phyloP scores from a whole-genome alignment of 805 yeast genomes.

The Yamadazyma akitaensis region DNA sequence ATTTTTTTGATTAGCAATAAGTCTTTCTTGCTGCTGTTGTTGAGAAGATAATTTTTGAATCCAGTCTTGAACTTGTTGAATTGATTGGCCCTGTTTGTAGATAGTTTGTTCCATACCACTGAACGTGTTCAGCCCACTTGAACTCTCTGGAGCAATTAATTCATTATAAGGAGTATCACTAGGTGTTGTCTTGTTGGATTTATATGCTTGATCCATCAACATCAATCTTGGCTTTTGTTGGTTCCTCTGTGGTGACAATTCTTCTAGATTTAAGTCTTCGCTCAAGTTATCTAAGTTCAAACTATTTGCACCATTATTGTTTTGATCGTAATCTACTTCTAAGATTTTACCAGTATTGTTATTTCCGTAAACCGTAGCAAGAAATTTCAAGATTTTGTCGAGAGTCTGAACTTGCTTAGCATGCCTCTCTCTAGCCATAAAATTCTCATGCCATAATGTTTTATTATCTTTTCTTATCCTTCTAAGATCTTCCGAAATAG shows the following conservation, averaged over 20 bases:
- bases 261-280: constrained; percentile 10
- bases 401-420: constrained; percentile 82
- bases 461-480: constrained; percentile 86
- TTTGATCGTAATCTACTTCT: constrained; percentile 25
- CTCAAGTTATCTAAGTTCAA: constrained; percentile 11
- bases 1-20: constrained; percentile 19
- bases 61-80: constrained; percentile 58
- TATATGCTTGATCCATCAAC: constrained; percentile 39
- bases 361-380: constrained; percentile 75
- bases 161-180: constrained; percentile 1
- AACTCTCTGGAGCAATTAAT: constrained; percentile 8
- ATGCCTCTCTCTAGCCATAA: constrained; percentile 77
- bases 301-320: constrained; percentile 13
- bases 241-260: constrained; percentile 2
- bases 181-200: constrained; percentile 8
- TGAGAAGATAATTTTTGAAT: constrained; percentile 35
- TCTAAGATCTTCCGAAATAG: constrained; percentile 79
- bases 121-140: constrained; percentile 10
- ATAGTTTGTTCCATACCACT: constrained; percentile 46
- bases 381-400: constrained; percentile 80
- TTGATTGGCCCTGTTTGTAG: constrained; percentile 47
- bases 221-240: constrained; percentile 35
- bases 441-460: constrained; percentile 86
- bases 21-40: constrained; percentile 20
- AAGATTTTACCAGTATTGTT: constrained; percentile 48